Base-by-base conservation (phyloP, 2,329 filamentous ascomycete genomes). In the Beauveria rudraprayagi region DNA sequence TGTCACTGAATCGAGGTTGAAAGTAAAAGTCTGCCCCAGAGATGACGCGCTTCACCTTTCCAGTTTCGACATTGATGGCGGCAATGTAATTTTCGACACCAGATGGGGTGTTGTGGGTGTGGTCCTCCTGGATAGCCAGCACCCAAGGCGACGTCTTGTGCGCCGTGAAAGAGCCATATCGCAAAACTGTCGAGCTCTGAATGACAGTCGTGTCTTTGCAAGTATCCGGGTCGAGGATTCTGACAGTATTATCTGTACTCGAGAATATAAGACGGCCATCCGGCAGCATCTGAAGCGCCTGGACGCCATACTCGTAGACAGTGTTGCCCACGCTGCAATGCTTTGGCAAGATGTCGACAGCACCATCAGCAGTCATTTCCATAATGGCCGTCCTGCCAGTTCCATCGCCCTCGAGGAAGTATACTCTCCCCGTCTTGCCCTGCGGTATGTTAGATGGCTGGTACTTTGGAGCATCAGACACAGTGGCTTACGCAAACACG, bases 241-340 rank as follows among this genome's bases (percentile, higher is more conserved):
- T 75, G 17, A 83, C 71, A 0, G 75, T 73, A 53, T 75, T 71
- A 28, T 77, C 75, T 16, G 69, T 68, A 60, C 81, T 76, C 11
- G 76, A 75, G 63, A 83, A 81, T 44, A 83, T 70, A 54, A 83
- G 70, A 14, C 71, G 67, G 3, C 73, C 75, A 56, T 77, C 72
- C 0, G 66, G 66, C 1, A 76, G 64, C 6, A 79, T 67, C 2
- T 72, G 73, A 54, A 77, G 77, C 0, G 78, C 70, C 3, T 75
- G 75, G 11, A 80, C 81, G 1, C 81, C 81, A 56, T 83, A 83
- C 63, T 81, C 80, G 63, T 84, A 81, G 17, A 83, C 76, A 1
- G 68, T 72, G 28, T 77, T 80, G 50, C 71, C 68, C 5, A 75
- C 78, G 62, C 73, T 78, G 64, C 77, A 77, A 0, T 75, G 67